Percentiles rank a stretch among this genome's conserved stretches.
phyloP scores from a whole-genome alignment of 805 yeast species.

The Yamadazyma sp. region DNA sequence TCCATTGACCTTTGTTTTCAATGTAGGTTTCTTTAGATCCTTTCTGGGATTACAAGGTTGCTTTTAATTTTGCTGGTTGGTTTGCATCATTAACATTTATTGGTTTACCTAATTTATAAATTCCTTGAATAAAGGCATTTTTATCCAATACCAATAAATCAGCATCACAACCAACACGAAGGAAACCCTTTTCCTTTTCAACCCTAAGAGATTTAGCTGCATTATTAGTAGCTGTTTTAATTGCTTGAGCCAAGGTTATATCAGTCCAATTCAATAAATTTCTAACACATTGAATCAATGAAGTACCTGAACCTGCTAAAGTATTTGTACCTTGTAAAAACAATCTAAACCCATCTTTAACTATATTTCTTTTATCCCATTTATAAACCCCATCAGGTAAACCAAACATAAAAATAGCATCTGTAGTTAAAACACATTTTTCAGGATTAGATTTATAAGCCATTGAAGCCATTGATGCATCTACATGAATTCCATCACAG shows the following conservation, averaged over 20 bases:
- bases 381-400: constrained; percentile 53
- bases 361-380: constrained; percentile 49
- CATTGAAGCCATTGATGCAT: constrained; percentile 47
- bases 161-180: constrained; percentile 53
- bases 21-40: too few species aligned
- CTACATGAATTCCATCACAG: constrained; percentile 59
- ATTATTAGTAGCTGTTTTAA: constrained; percentile 52
- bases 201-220: constrained; percentile 50
- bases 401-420: constrained; percentile 58
- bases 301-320: constrained; percentile 62
- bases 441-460: constrained; percentile 52
- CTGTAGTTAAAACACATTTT: constrained; percentile 56
- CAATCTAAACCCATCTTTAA: constrained; percentile 45
- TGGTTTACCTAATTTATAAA: constrained; percentile 49
- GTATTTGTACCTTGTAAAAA: constrained; percentile 53
- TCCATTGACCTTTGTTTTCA: too few species aligned
- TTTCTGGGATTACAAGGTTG: constrained; percentile 16
- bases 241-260: constrained; percentile 48
- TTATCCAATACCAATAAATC: constrained; percentile 48
- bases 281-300: constrained; percentile 47
- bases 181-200: constrained; percentile 45
- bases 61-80: constrained; percentile 17
- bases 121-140: constrained; percentile 42
- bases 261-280: constrained; percentile 51
- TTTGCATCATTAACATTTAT: constrained; percentile 18